These are phyloP conservation scores for Alternaria viburni DNA, from an alignment of 2,329 filamentous ascomycete genomes.

Conservation along the genomic window DNA sequence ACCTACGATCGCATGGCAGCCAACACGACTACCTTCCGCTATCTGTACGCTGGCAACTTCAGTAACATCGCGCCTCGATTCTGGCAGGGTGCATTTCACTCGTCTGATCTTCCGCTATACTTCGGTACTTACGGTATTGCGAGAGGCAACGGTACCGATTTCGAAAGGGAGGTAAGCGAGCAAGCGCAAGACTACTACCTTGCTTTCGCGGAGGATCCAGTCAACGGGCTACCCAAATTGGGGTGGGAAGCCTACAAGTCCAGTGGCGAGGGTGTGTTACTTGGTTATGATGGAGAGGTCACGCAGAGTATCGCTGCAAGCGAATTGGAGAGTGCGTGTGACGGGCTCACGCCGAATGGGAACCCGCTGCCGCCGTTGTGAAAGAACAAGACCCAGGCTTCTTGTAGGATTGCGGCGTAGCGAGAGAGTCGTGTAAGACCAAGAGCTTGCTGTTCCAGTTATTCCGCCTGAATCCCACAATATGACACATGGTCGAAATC, in stretches of 20 bases:
- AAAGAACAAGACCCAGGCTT: not conserved
- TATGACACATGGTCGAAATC: not conserved
- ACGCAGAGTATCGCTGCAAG: slow-evolving; percentile 25
- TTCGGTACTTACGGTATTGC: slow-evolving; percentile 45
- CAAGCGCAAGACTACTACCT: slow-evolving; percentile 48
- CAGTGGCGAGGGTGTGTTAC: slow-evolving; percentile 28
- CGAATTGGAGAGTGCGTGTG: slow-evolving; percentile 28
- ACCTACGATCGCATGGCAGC: slow-evolving; percentile 31
- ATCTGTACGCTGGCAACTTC: slow-evolving; percentile 48
- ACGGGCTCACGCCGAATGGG: slow-evolving; percentile 10
- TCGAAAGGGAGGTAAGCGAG: slow-evolving; percentile 41
- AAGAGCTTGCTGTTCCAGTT: too few species aligned
- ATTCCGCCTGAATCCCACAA: not conserved
- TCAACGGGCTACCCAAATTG: slow-evolving; percentile 32
- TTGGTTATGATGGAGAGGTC: slow-evolving; percentile 24
- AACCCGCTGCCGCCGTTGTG: slow-evolving; percentile 5
- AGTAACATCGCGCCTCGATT: slow-evolving; percentile 41
- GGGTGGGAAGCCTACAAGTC: slow-evolving; percentile 45
- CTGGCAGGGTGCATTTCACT: slow-evolving; percentile 49
- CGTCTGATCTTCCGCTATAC: slow-evolving; percentile 42
- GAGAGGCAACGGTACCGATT: slow-evolving; percentile 30
- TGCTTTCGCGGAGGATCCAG: slow-evolving; percentile 45
- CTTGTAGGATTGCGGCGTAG: not conserved
- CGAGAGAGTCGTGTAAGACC: not conserved
- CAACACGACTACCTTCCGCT: slow-evolving; percentile 44